A percentile compares a stretch with the other conserved stretches of the same genome.
Conservation (phyloP, 768 basidiomycete genomes). For the Roridomyces roridus region DNA sequence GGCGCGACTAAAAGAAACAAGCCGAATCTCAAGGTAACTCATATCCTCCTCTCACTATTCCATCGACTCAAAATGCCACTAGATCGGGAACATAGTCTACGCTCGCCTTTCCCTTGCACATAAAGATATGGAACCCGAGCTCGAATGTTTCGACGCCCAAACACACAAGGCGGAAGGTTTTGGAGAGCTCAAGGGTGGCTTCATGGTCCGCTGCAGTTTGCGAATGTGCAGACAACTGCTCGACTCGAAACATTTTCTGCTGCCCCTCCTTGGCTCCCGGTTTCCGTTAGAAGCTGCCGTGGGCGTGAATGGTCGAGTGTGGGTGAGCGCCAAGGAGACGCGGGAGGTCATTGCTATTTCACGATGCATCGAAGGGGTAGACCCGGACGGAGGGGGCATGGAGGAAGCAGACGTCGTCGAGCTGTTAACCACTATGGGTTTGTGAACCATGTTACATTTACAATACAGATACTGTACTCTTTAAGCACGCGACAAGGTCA, state of each 20-base stretch:
- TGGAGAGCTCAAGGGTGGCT: conserved; percentile 91
- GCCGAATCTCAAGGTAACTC: conserved; percentile 85
- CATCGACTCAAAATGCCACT: not conserved
- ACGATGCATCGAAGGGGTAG: conserved; percentile 82
- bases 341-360: conserved; percentile 77
- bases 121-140: conserved; percentile 97
- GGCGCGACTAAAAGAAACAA: conserved; percentile 94
- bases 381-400: conserved; percentile 74
- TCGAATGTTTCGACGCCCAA: conserved; percentile 95
- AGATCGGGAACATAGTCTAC: conserved; percentile 93
- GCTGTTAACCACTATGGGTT: conserved; percentile 55
- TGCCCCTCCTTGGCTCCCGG: conserved; percentile 78
- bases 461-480: conserved; percentile 15
- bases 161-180: conserved; percentile 92
- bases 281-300: conserved; percentile 90
- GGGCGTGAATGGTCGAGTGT: conserved; percentile 91
- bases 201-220: conserved; percentile 81
- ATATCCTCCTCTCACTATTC: not conserved
- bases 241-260: conserved; percentile 80
- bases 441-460: conserved; percentile 36
- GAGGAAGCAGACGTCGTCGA: conserved; percentile 57
- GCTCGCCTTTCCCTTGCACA: conserved; percentile 93
- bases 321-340: conserved; percentile 80
- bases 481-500: not conserved
- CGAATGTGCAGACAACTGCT: conserved; percentile 84